Conservation (phyloP, 1,139 yeast species). For the Pichia sp. region DNA sequence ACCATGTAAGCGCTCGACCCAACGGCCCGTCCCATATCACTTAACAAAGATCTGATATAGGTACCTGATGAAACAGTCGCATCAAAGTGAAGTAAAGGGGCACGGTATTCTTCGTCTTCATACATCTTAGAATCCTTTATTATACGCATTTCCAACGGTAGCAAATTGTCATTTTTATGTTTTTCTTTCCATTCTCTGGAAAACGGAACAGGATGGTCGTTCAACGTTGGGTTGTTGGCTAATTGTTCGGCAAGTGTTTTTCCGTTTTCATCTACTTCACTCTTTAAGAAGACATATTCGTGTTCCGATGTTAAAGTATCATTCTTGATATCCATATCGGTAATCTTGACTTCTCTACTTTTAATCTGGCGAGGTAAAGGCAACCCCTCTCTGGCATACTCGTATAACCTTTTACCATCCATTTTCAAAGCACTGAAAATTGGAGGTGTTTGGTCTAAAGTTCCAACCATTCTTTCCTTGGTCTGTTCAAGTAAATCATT, state of each 20-base stretch:
- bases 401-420: constrained; percentile 91
- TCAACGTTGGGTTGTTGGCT: constrained; percentile 54
- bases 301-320: constrained; percentile 57
- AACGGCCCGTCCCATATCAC: constrained; percentile 82
- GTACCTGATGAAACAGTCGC: constrained; percentile 93
- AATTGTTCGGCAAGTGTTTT: constrained; percentile 38
- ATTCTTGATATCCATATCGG: constrained; percentile 48
- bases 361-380: constrained; percentile 82
- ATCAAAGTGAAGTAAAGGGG: constrained; percentile 68
- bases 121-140: constrained; percentile 26
- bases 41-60: constrained; percentile 81
- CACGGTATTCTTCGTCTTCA: constrained; percentile 35
- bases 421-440: constrained; percentile 90
- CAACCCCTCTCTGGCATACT: constrained; percentile 84
- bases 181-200: constrained; percentile 48
- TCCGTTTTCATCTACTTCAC: constrained; percentile 52
- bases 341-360: constrained; percentile 65
- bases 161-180: constrained; percentile 32
- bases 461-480: constrained; percentile 66
- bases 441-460: constrained; percentile 87
- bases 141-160: constrained; percentile 31
- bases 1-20: constrained; percentile 89
- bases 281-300: constrained; percentile 46
- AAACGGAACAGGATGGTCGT: constrained; percentile 57
- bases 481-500: constrained; percentile 47